Base-by-base conservation (phyloP, 2,329 filamentous ascomycete genomes). In the Exophiala oligosperma region DNA sequence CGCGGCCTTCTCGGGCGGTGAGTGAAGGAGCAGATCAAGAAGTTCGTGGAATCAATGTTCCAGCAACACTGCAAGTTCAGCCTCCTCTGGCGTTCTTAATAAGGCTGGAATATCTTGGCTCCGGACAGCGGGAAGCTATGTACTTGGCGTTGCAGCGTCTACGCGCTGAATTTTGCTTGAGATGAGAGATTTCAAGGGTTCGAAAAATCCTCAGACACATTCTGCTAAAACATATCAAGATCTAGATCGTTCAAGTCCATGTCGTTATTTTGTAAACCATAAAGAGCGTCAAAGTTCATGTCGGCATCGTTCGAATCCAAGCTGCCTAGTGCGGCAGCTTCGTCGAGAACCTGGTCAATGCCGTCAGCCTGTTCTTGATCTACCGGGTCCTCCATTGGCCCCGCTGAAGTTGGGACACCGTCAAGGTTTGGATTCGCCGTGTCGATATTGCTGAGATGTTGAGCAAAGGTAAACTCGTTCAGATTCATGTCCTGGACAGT, bases 371-470 rank as follows among this genome's bases (percentile, higher is more conserved):
- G 55, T 2, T 40, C 49, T 40, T 52, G 41, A 14, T 59, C 62
- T 40, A 28, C 35, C 26, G 55, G 54, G 23, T 59, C 14, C 24
- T 61, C 56, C 49, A 59, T 48, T n/a, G 54, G 52, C 37, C 56
- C 62, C n/a, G 57, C 51, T 14, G 37, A 55, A 9, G 54, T 49
- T 9, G 56, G 50, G 11, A 40, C 50, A n/a, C 40, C 71, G 8
- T 69, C 70, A n/a, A 77, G 68, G 49, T 74, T 70, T 65, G 77
- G 75, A 58, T 75, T 70, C 21, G 74, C 68, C 43, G 78, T 77
- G 60, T 76, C 75, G 24, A 77, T 71, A 52, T 72, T 76, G 3
- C 71, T 66, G 5, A 76, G 71, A 46, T 74, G 71, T 2, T 74
- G 59, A 8, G 56, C 17, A 37, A 62, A 58, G n/a, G 55, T 40